Evolutionary conservation across 345 rosid genomes (phyloP).

Genomic region (Theobroma cacao): DNA sequence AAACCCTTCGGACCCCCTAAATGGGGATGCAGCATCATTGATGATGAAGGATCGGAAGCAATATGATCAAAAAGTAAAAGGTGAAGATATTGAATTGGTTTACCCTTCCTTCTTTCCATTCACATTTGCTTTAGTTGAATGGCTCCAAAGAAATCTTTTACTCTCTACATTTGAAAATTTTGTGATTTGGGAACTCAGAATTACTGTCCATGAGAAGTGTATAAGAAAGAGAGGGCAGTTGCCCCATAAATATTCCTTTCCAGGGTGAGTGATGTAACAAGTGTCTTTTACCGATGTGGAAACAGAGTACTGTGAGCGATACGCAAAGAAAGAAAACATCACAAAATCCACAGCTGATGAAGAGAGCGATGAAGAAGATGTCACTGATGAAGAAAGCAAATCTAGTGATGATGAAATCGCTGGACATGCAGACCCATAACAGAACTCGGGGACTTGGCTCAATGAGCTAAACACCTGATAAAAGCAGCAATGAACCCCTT

Average conservation of each 20-base stretch:
- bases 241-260: neutral
- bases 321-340: constrained; percentile 53
- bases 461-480: neutral
- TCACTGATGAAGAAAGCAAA: constrained; percentile 40
- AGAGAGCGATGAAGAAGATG: constrained; percentile 45
- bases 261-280: neutral
- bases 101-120: neutral
- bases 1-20: constrained; percentile 69
- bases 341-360: constrained; percentile 35
- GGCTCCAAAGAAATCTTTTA: neutral
- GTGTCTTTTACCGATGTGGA: constrained; percentile 12
- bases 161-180: neutral
- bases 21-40: constrained; percentile 68
- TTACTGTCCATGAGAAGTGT: neutral
- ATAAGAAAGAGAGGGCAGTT: neutral
- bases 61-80: constrained; percentile 74
- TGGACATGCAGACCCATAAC: constrained; percentile 56
- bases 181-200: neutral
- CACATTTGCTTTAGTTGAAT: neutral
- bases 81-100: constrained; percentile 25
- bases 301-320: constrained; percentile 57
- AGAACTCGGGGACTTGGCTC: neutral
- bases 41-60: constrained; percentile 63
- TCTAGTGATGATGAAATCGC: constrained; percentile 61
- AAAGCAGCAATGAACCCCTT: constrained; percentile 12